phyloP scores from a whole-genome alignment of 176 grass and related monocot species.

The Chloris gayana region DNA sequence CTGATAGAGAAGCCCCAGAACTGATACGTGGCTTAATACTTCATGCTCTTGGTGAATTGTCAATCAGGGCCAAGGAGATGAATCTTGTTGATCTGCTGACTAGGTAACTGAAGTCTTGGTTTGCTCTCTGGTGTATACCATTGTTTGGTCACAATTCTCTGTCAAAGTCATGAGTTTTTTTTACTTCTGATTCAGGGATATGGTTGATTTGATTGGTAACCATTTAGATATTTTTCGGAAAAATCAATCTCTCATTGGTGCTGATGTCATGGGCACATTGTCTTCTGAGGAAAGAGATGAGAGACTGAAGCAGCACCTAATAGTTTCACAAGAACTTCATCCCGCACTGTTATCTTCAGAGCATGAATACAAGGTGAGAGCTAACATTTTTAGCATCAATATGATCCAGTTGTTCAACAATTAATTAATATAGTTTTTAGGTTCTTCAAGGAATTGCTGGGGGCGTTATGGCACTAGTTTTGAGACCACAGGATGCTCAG shows the following conservation, averaged over 20 bases:
- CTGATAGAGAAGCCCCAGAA: constrained; percentile 87
- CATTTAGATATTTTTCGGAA: constrained; percentile 90
- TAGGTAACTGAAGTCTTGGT: constrained; percentile 52
- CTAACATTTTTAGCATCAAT: constrained; percentile 30
- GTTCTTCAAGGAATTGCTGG: constrained; percentile 92
- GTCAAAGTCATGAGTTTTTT: not conserved
- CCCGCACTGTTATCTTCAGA: constrained; percentile 93
- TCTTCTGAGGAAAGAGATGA: constrained; percentile 99
- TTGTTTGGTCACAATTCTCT: constrained; percentile 27
- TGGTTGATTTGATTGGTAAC: constrained; percentile 83
- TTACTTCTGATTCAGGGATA: constrained; percentile 60
- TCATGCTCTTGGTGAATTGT: constrained; percentile 84
- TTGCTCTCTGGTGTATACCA: constrained; percentile 18
- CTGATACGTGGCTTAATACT: constrained; percentile 84
- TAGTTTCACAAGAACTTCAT: constrained; percentile 89
- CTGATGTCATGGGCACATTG: constrained; percentile 80
- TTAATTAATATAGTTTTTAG: constrained; percentile 59
- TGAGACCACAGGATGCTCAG: constrained; percentile 90
- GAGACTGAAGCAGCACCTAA: constrained; percentile 79
- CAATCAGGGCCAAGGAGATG: constrained; percentile 77
- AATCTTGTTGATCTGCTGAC: constrained; percentile 97
- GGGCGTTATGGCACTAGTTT: constrained; percentile 75
- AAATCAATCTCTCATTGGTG: constrained; percentile 84
- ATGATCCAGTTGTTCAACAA: not conserved
- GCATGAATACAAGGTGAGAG: constrained; percentile 81